Evolutionary conservation across 2,329 filamentous ascomycete genomes (phyloP).

Genomic region (Botryotinia globosa): DNA sequence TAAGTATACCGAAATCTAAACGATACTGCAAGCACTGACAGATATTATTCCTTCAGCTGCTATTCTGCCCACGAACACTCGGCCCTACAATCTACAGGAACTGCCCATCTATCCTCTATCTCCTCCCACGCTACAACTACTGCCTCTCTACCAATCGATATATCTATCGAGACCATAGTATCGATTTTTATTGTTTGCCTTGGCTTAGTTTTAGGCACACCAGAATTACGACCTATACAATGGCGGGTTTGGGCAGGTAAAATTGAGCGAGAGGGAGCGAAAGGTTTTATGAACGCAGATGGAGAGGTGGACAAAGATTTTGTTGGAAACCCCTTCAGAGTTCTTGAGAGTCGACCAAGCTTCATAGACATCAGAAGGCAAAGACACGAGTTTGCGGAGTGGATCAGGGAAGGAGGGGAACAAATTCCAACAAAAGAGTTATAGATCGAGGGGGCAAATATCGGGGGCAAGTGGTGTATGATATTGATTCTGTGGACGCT

Average conservation of each 20-base stretch:
- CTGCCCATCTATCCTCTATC: slow-evolving; percentile 47
- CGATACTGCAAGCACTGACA: slow-evolving; percentile 2
- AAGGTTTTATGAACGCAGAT: slow-evolving; percentile 53
- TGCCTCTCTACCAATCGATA: slow-evolving; percentile 71
- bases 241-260: slow-evolving; percentile 80
- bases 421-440: neutral
- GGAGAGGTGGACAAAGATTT: slow-evolving; percentile 69
- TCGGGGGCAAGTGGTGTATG: neutral
- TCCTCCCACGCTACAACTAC: slow-evolving; percentile 44
- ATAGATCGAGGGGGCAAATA: slow-evolving; percentile 3
- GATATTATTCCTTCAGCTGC: slow-evolving; percentile 58
- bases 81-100: slow-evolving; percentile 60
- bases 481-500: neutral
- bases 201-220: slow-evolving; percentile 76
- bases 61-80: slow-evolving; percentile 96
- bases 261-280: slow-evolving; percentile 72
- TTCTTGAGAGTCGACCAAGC: slow-evolving; percentile 74
- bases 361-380: slow-evolving; percentile 87
- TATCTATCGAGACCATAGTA: slow-evolving; percentile 79
- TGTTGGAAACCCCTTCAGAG: slow-evolving; percentile 73
- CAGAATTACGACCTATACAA: slow-evolving; percentile 78
- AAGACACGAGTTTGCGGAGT: slow-evolving; percentile 74
- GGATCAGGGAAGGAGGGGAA: slow-evolving; percentile 52
- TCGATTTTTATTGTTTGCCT: slow-evolving; percentile 78
- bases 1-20: slow-evolving; percentile 48